phyloP scores from a whole-genome alignment of 2,329 filamentous ascomycete species.

The Botryosphaeria dothidea region DNA sequence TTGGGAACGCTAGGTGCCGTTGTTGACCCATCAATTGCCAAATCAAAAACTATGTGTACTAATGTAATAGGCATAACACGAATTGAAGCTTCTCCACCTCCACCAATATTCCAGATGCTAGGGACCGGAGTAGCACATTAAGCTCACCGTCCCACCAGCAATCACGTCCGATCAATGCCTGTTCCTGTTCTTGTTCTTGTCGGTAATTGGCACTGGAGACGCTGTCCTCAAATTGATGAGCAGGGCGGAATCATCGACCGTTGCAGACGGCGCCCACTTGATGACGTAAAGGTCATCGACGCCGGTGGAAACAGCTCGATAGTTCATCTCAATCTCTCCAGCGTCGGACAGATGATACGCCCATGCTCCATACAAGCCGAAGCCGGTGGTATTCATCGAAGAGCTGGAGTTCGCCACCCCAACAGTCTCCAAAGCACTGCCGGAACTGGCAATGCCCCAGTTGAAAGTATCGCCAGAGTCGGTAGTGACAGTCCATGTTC shows the following conservation, averaged over 20 bases:
- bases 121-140: neutral
- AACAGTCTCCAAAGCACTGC: conserved; percentile 25
- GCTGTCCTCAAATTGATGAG: conserved; percentile 4
- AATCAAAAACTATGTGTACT: too few relatives aligned
- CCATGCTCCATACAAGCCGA: conserved; percentile 33
- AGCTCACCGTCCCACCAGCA: neutral
- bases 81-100: too few relatives aligned
- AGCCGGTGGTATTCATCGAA: conserved; percentile 26
- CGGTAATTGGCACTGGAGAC: conserved; percentile 5
- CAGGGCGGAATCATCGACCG: neutral
- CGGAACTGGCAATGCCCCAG: conserved; percentile 25
- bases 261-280: conserved; percentile 16
- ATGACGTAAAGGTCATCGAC: conserved; percentile 23
- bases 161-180: neutral
- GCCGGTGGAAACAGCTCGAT: conserved; percentile 25
- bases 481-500: conserved; percentile 25
- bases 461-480: conserved; percentile 23
- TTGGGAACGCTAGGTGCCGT: too few relatives aligned
- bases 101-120: too few relatives aligned
- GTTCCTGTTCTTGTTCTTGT: conserved; percentile 1
- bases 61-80: too few relatives aligned
- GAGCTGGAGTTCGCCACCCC: conserved; percentile 29
- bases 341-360: conserved; percentile 31
- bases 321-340: conserved; percentile 26
- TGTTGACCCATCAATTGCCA: too few relatives aligned